phyloP scores from a whole-genome alignment of 345 rosid genomes.

The Capsella bursapastoris region DNA sequence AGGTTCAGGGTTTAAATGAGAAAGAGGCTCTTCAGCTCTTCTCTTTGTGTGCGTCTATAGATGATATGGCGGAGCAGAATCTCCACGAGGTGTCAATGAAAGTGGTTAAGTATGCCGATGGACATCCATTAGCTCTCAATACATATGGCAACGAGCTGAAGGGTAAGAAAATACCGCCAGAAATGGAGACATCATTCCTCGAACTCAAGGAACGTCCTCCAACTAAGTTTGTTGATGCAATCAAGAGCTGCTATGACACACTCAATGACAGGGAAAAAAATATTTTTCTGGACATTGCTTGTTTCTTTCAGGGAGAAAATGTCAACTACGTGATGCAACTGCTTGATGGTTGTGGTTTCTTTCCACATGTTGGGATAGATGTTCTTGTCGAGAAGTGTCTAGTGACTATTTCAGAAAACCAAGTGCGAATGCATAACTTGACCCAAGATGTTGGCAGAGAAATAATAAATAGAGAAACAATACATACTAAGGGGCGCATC shows the following conservation, averaged over 20 bases:
- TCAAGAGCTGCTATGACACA: neutral
- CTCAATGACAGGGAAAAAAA: neutral
- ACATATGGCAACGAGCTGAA: neutral
- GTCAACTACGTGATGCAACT: neutral
- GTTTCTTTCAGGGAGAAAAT: constrained; percentile 6
- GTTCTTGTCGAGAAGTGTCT: constrained; percentile 40
- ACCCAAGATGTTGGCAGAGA: constrained; percentile 20
- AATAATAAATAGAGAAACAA: neutral
- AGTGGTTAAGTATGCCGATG: neutral
- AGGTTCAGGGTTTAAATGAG: constrained; percentile 11
- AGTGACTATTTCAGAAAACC: neutral
- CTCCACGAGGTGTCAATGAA: neutral
- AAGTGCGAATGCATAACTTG: constrained; percentile 22
- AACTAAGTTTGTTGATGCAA: neutral
- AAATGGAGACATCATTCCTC: neutral
- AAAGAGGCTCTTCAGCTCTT: constrained; percentile 6
- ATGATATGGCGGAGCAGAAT: neutral
- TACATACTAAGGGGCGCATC: neutral
- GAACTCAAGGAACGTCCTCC: neutral
- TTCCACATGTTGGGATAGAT: constrained; percentile 1
- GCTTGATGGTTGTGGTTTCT: constrained; percentile 33
- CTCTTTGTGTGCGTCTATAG: neutral
- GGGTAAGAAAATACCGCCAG: neutral
- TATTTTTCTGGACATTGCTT: constrained; percentile 2
- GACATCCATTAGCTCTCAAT: constrained; percentile 40